Evolutionary conservation across 371 early-diverging fungal species (phyloP).

Genomic region (Umbelopsis sp.): DNA sequence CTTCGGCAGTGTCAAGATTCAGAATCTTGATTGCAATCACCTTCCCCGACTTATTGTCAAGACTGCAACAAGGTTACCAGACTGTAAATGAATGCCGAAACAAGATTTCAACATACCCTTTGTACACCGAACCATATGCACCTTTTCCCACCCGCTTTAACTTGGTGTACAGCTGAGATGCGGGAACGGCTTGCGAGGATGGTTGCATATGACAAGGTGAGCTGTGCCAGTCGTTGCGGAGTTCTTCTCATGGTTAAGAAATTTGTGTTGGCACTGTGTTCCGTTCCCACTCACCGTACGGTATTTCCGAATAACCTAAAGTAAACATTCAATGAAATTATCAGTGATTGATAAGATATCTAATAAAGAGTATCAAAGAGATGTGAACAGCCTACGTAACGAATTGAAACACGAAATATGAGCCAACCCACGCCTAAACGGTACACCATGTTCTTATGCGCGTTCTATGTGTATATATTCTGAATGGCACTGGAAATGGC

Average conservation of each 20-base stretch:
- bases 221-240: not conserved
- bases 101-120: slow-evolving; percentile 38
- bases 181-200: slow-evolving; percentile 27
- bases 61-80: slow-evolving; percentile 32
- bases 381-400: too few relatives aligned
- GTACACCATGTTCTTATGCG: too few relatives aligned
- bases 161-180: slow-evolving; percentile 47
- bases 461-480: too few relatives aligned
- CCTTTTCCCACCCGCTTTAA: slow-evolving; percentile 54
- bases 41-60: slow-evolving; percentile 69
- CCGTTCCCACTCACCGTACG: too few relatives aligned
- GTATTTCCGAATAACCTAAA: too few relatives aligned
- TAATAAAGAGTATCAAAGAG: too few relatives aligned
- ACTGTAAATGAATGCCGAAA: not conserved
- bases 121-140: slow-evolving; percentile 61
- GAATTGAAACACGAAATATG: too few relatives aligned
- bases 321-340: too few relatives aligned
- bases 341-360: too few relatives aligned
- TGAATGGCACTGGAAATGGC: too few relatives aligned
- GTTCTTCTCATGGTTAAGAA: not conserved
- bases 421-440: too few relatives aligned
- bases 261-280: not conserved
- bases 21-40: slow-evolving; percentile 95
- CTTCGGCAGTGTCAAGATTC: slow-evolving; percentile 94
- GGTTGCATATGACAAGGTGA: slow-evolving; percentile 12